Base-by-base conservation (phyloP, 2,329 filamentous ascomycete genomes). In the Pyrenophora graminea region DNA sequence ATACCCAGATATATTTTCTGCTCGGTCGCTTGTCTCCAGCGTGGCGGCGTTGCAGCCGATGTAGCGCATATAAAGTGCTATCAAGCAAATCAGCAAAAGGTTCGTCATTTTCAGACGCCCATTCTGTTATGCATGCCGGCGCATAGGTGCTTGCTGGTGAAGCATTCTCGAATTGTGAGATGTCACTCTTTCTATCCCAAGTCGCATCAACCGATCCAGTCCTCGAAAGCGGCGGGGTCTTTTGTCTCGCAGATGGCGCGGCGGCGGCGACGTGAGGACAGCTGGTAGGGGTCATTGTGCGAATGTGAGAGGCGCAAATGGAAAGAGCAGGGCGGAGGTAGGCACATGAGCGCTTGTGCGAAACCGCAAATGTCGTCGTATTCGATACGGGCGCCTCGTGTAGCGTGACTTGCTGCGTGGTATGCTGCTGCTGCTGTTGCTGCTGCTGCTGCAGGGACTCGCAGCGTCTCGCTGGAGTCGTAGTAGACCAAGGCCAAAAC, bases 301-400 rank as follows among this genome's bases (percentile, higher is more conserved):
- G 68, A 61, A 64, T 63, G 63, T 37, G 63, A 64, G 63, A 66
- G 61, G 68, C 69, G 69, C 69, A 64, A 70, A 64, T 66, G 62
- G 64, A 64, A 61, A 57, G 56, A 68, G 62, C 59, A 62, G 45
- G 63, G 66, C 63, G 63, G 61, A 68, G 64, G 66, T 59, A 61
- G 62, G 69, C 70, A 72, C 69, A 72, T 73, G 64, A 67, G 69
- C 62, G 65, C 63, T 58, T 55, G 56, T 61, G 61, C 55, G 56
- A 53, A 56, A 65, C 62, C 66, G 69, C 65, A 59, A 45, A 25
- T 23, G 38, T 37, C 25, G 48, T 44, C 23, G 48, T 41, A 46
- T 51, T 38, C 38, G 48, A 34, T 39, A 32, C 37, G 36, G 36
- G 38, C 33, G 44, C 18, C 13, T 37, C 39, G 46, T 39, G 51